A percentile compares a stretch with the other conserved stretches of the same genome.
Evolutionary conservation across 192 early-diverging fungal species (phyloP).

Genomic region (Umbelopsis isabellina): DNA sequence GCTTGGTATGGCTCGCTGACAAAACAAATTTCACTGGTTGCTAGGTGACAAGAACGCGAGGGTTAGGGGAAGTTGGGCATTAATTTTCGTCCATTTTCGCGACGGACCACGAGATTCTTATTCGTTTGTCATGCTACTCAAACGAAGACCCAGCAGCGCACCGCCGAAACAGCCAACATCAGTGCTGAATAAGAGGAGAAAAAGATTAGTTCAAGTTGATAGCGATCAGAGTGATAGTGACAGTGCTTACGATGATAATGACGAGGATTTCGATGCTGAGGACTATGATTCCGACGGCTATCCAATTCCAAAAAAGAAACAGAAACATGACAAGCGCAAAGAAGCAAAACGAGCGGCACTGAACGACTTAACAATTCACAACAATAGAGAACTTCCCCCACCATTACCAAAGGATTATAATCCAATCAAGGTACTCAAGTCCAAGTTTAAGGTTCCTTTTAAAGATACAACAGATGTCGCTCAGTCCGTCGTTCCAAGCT

Average conservation of each 20-base stretch:
- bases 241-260: constrained; percentile 7
- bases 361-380: background rate
- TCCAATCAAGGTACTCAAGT: constrained; percentile 8
- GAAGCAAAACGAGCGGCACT: background rate
- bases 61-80: background rate
- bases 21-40: too few species aligned
- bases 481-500: constrained; percentile 12
- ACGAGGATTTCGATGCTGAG: constrained; percentile 12
- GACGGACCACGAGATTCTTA: background rate
- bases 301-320: constrained; percentile 10
- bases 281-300: constrained; percentile 22
- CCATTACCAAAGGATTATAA: constrained; percentile 30
- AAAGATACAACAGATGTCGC: background rate
- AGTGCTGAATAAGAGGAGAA: background rate
- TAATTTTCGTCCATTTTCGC: background rate
- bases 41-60: too few species aligned
- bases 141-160: background rate
- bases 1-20: too few species aligned
- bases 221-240: constrained; percentile 1
- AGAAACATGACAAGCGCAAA: background rate
- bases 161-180: background rate
- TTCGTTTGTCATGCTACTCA: constrained; percentile 6
- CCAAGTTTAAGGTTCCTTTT: constrained; percentile 25
- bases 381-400: constrained; percentile 20
- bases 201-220: background rate